phyloP scores from a whole-genome alignment of 2,329 filamentous ascomycete genomes.

The Aspergillus fumigatiaffinis region DNA sequence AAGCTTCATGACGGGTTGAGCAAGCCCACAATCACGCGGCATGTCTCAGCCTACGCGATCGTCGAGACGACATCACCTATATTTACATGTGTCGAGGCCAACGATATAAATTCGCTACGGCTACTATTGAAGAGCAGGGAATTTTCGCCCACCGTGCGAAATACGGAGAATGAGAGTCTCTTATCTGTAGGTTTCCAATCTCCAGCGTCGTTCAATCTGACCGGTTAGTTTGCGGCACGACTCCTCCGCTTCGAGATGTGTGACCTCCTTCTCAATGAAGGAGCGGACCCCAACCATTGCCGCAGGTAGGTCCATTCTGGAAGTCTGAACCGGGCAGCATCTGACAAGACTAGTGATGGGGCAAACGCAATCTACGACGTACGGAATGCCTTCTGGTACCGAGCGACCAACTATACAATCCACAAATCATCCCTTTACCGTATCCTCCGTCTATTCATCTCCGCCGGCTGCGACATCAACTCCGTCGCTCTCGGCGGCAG shows the following conservation, averaged over 20 bases:
- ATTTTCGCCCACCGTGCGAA: not conserved
- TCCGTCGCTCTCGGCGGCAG: not conserved
- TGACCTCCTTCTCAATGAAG: not conserved
- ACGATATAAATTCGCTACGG: not conserved
- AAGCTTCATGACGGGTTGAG: not conserved
- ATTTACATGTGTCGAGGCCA: not conserved
- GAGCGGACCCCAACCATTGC: not conserved
- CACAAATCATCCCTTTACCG: not conserved
- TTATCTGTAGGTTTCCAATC: not conserved
- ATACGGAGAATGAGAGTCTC: not conserved
- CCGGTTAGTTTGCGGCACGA: not conserved
- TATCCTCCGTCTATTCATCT: not conserved
- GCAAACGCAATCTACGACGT: not conserved
- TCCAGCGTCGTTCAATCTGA: not conserved
- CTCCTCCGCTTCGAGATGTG: not conserved
- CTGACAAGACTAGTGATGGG: not conserved
- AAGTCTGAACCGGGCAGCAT: not conserved
- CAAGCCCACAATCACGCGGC: not conserved
- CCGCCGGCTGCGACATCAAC: not conserved
- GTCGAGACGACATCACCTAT: not conserved
- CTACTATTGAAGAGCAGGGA: not conserved
- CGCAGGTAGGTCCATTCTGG: not conserved
- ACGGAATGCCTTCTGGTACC: not conserved
- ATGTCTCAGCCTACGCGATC: not conserved
- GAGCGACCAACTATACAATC: not conserved